Base-by-base conservation (phyloP, 345 rosid species). In the Hibiscus trionum region DNA sequence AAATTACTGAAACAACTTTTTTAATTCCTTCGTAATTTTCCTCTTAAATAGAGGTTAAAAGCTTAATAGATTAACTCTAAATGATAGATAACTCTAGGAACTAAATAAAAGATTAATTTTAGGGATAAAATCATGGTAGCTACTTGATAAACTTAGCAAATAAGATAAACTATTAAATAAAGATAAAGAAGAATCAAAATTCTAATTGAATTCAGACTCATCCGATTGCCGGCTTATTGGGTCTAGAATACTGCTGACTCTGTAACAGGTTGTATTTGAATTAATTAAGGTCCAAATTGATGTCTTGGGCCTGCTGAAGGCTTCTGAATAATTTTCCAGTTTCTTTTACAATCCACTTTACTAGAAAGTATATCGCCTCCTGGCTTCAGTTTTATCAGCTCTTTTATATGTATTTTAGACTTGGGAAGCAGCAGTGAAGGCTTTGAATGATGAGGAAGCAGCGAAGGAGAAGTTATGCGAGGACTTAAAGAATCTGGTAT, bases 401-500 rank as follows among this genome's bases (percentile, higher is more conserved):
- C 44, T 74, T 77, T 70, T 21, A 42, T 10, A 26, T 56, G 29
- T 68, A 63, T 57, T 73, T 63, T 71, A 90, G 93, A 86, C 61
- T 24, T 92, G 83, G 89, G 96, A 90, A 86, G 89, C 82, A 61
- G 90, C 98, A 44, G 56, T 80, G 47, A 82, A 84, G 83, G 85
- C 79, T 67, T 83, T 90, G 76, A 81, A 72, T 82, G 93, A 90
- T 57, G 97, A 91, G 83, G 98, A 91, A 82, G 87, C 80, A 78
- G 3, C 73, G 47, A 94, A 94, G 76, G 88, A 94, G 81, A 86
- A 81, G 80, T 85, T 94, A 61, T 91, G 97, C 27, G 93, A 90
- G 58, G 97, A 91, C 83, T 81, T 94, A 79, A 88, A 81, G 72
- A 73, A 84, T 50, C 80, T 91, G 97, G 97, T 91, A 87, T 19